Evolutionary conservation across 2,329 filamentous ascomycete genomes (phyloP).

Genomic region (Colletotrichum sp.): DNA sequence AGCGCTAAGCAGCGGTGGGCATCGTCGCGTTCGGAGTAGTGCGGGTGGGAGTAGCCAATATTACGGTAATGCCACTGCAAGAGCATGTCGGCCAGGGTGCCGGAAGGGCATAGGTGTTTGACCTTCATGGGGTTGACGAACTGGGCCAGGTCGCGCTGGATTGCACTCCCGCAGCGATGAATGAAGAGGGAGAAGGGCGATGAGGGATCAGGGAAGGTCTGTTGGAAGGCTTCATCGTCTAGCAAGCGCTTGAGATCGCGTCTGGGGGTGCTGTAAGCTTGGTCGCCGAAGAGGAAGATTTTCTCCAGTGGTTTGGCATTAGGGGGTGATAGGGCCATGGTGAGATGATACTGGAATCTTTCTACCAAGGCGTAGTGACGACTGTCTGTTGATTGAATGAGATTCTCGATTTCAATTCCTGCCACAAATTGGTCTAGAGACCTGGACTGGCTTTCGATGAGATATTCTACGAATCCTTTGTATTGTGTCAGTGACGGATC

Average conservation of each 20-base stretch:
- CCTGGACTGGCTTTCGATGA: neutral
- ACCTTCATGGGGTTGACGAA: neutral
- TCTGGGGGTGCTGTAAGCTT: neutral
- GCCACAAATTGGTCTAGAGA: neutral
- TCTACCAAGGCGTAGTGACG: neutral
- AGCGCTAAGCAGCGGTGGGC: neutral
- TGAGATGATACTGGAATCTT: neutral
- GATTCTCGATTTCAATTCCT: neutral
- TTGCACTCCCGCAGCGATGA: neutral
- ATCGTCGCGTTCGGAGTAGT: neutral
- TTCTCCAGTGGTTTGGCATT: neutral
- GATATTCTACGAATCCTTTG: neutral
- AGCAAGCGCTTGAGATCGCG: neutral
- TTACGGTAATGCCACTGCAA: neutral
- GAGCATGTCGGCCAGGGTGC: neutral
- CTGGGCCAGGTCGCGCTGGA: neutral
- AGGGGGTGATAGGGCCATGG: neutral
- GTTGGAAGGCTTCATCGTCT: neutral
- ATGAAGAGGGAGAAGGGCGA: neutral
- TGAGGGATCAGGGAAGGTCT: neutral
- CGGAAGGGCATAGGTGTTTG: neutral
- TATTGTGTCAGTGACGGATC: neutral
- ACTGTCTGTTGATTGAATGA: neutral
- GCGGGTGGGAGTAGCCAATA: neutral
- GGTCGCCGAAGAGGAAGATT: neutral